Evolutionary conservation across 306 rosid genomes (phyloP), one percentile per base, ranked within the genome.

Genomic region (Prunus campanulata): DNA sequence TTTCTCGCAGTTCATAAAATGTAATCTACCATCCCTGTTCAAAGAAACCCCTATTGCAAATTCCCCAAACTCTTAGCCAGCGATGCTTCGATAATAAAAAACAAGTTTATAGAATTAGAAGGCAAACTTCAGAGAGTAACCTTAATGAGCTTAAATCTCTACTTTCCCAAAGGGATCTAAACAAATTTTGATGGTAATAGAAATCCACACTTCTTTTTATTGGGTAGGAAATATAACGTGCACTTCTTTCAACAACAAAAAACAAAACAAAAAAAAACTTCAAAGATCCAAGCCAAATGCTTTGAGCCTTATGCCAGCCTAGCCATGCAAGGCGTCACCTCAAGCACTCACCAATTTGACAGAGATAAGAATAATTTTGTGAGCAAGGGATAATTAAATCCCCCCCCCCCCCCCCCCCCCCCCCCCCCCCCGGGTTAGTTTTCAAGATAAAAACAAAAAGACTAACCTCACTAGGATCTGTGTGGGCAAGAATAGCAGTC

Each of bases 401-500:
- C 56, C 24, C n/a, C 14, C 48, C n/a, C 14, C 46, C 1, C 27
- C 27, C 27, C 27, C 2, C 51, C 2, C 24, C n/a, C 14, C 48
- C n/a, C 14, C 46, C 1, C 27, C 27, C 27, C 27, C 2, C 51
- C 2, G 27, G 2, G 22, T 14, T 11, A 75, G 11, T 13, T 25
- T 68, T 68, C 63, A 44, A 48, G 66, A 74, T 27, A 68, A 8
- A 22, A 13, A 78, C 71, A 39, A 74, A 70, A 62, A 46, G 27
- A 77, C 92, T 69, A 24, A 88, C 98, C 98, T 95, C 96, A 74
- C 74, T 81, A 54, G 80, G 89, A 82, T 92, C 97, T 27, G 87
- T 85, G 70, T 90, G 96, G 67, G 95, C 96, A 79, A 95, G 83
- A 66, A 95, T 95, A 56, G 93, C 96, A 79, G 89, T 90, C 89